These are phyloP conservation scores for Colletotrichum plurivorum DNA, from an alignment of 2,329 filamentous ascomycete species.

Conservation along the genomic window DNA sequence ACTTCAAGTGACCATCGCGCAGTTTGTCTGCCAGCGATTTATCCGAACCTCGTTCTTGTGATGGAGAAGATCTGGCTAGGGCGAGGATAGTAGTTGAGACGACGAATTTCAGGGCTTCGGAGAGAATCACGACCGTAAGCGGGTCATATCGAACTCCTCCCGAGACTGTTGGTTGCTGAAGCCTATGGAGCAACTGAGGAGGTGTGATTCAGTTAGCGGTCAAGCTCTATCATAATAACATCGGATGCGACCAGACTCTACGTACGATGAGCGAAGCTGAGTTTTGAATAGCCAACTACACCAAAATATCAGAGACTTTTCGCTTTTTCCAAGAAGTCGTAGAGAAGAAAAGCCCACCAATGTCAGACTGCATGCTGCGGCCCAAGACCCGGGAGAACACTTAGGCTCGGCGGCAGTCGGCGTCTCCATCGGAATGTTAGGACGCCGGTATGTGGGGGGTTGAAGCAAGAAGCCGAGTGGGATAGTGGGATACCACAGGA, in stretches of 20 bases:
- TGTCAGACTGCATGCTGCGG: too few relatives aligned
- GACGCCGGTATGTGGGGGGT: too few relatives aligned
- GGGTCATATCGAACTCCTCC: not conserved
- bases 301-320: not conserved
- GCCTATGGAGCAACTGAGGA: not conserved
- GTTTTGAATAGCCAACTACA: not conserved
- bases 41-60: not conserved
- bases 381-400: too few relatives aligned
- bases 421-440: too few relatives aligned
- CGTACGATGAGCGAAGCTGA: not conserved
- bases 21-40: not conserved
- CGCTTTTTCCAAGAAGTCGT: not conserved
- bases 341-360: not conserved
- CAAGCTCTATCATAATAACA: not conserved
- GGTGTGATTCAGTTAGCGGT: too few relatives aligned
- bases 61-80: not conserved
- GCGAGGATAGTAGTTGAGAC: not conserved
- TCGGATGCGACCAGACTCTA: not conserved
- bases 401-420: too few relatives aligned
- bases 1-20: not conserved
- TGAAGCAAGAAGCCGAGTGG: too few relatives aligned
- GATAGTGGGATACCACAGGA: too few relatives aligned
- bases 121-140: slow-evolving; percentile 5
- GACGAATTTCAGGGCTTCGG: not conserved
- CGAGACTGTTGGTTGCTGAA: not conserved